A percentile compares a stretch with the other conserved stretches of the same genome.
Evolutionary conservation across 78 protist species (phyloP).

Genomic region (Guillardia theta): DNA sequence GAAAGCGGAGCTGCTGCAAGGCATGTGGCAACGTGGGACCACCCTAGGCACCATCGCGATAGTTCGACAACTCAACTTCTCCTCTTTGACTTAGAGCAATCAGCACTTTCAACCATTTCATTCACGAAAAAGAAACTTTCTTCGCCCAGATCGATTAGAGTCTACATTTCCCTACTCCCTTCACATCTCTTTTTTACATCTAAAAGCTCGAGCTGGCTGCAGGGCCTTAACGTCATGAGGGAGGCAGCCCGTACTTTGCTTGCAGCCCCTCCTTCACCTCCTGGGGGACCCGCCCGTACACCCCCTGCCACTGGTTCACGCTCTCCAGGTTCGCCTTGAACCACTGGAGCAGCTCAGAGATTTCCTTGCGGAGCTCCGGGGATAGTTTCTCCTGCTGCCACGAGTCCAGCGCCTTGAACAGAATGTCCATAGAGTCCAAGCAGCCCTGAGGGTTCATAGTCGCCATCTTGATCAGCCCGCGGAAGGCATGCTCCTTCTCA

Average conservation of each 20-base stretch:
- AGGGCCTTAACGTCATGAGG: no score
- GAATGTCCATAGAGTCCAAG: not conserved
- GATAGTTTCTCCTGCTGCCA: not conserved
- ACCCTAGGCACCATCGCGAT: not conserved
- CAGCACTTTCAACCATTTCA: not conserved
- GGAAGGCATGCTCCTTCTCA: conserved; percentile 82
- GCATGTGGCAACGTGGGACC: no score
- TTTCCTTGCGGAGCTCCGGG: not conserved
- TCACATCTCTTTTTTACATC: no score
- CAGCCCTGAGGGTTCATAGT: conserved; percentile 62
- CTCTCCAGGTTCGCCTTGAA: conserved; percentile 10
- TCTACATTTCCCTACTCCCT: not conserved
- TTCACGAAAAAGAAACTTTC: not conserved
- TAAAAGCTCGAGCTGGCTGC: no score
- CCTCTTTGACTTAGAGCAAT: not conserved
- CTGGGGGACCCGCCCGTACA: not conserved
- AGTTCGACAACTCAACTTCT: not conserved
- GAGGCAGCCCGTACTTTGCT: not conserved
- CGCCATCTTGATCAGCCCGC: conserved; percentile 65
- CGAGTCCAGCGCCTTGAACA: not conserved
- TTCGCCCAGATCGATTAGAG: not conserved
- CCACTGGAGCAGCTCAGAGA: not conserved
- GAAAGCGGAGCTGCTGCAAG: no score
- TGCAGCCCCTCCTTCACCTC: not conserved
- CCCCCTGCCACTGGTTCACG: not conserved